Evolutionary conservation across 2,329 filamentous ascomycete genomes (phyloP), one percentile per base, ranked within the genome.

Genomic region (Monosporascus sp.): DNA sequence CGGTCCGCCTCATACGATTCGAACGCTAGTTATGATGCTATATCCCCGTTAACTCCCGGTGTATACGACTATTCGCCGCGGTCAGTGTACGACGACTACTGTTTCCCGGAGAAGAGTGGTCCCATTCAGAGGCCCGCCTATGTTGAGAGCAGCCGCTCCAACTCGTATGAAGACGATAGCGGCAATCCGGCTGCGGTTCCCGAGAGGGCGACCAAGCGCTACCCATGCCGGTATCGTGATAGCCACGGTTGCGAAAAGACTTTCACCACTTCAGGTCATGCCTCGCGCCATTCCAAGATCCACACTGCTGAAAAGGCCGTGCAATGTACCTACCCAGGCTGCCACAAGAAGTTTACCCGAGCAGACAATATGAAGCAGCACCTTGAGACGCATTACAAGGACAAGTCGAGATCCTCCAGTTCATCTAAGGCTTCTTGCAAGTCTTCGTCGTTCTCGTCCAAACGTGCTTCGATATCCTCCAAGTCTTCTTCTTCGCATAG

Each of bases 321-420:
- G 22, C 81, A 78, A 38, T 86, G 83, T 71, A 78, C 84, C 35
- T 88, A 80, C 63, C 73, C 78, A 0, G 86, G 86, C 55, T 92
- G 88, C 74, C 81, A 83, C 69, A 91, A 91, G 73, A 88, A 87
- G 64, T 92, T 92, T 63, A 91, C 87, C 11, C 86, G 88, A 58
- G 85, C 87, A 62, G 88, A 92, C 76, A 92, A 92, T 75, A 92
- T 92, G 88, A 90, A 91, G 77, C 88, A 91, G 72, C 88, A 92
- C 64, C 79, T 89, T 31, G 82, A 89, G 63, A 91, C 88, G 0
- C 88, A 92, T 68, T 86, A 82, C 71, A 85, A 85, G 70, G 79
- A 84, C 58, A 81, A 81, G 71, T 73, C 72, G 35, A 75, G 78
- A 28, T 71, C 73, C 3, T 72, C 74, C 2, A 62, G 68, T 51